Evolutionary conservation across 176 grass and related monocot species (phyloP), one percentile per base, ranked within the genome.

Genomic region (Bolboschoenus planiculmis): DNA sequence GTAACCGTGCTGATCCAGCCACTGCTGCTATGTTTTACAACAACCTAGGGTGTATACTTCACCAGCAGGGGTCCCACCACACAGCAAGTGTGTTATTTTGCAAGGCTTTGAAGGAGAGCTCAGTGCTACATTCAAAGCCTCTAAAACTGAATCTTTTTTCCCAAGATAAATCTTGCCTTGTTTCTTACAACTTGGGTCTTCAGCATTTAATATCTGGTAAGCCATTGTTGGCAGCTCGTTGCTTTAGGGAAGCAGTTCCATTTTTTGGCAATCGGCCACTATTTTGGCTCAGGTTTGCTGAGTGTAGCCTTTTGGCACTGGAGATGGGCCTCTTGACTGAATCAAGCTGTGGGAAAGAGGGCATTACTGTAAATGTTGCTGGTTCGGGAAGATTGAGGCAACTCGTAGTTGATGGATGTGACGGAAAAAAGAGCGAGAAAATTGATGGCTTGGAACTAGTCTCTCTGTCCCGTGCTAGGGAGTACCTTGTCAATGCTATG

Each of bases 271-370:
- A 88, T 10, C 83, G 72, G 10, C 86, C 94, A 57, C 83, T 97
- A 83, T 88, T 97, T 78, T 97, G 94, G 94, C 91, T 97, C 42
- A 90, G 94, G 27, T 94, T 97, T 85, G 88, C 94, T 0, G 94
- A 97, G 80, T 97, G 94, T 86, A 87, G 90, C 48, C 78, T 97
- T 47, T 80, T 90, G 82, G 90, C 92, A 80, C 70, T 94, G 56
- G 92, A 91, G 74, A 94, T 80, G 86, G 92, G 94, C 43, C 57
- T 94, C 55, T 82, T 92, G 30, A 82, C 64, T 24, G 79, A 88
- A 50, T 72, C 85, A 78, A 73, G 86, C 67, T 88, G 68, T 27
- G 73, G 60, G 57, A 74, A 87, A 51, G 88, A 92, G 58, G 83
- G 84, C 83, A 86, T 97, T 73, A 87, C 88, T 84, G 81, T 97